These are phyloP conservation scores for Microsporum audouinii DNA, from an alignment of 2,329 filamentous ascomycete species.

Conservation along the genomic window DNA sequence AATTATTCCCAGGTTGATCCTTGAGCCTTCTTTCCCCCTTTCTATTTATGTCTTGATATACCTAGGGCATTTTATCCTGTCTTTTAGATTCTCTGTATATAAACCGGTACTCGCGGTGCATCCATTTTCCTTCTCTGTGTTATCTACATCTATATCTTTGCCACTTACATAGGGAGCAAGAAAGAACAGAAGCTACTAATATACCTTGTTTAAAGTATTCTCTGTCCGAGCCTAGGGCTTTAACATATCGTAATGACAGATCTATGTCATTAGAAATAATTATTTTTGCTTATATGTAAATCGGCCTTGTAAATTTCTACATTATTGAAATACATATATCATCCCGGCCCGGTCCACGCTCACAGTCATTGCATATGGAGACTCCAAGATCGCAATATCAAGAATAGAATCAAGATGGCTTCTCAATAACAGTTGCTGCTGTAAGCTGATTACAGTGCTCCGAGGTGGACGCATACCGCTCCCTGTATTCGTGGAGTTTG, in stretches of 20 bases:
- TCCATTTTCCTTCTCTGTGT: neutral
- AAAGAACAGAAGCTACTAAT: no score
- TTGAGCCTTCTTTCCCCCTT: neutral
- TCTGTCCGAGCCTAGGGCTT: no score
- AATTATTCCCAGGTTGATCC: neutral
- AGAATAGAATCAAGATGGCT: conserved; percentile 79
- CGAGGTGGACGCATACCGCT: conserved; percentile 45
- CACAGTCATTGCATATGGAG: conserved; percentile 84
- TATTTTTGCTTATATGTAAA: neutral
- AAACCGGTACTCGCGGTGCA: neutral
- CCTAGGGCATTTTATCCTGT: neutral
- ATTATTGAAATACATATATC: conserved; percentile 66
- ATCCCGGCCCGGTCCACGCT: conserved; percentile 81
- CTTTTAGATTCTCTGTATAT: neutral
- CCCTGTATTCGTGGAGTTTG: conserved; percentile 27
- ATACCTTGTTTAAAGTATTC: no score
- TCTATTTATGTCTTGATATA: neutral
- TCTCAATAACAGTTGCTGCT: conserved; percentile 75
- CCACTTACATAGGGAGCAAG: neutral
- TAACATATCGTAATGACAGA: no score
- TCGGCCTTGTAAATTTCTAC: neutral
- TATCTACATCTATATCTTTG: neutral
- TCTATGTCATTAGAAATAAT: neutral
- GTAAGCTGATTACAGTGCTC: conserved; percentile 72
- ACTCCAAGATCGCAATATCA: conserved; percentile 78